Conservation (phyloP, 2,329 filamentous ascomycete genomes). For the Fusarium sp. region DNA sequence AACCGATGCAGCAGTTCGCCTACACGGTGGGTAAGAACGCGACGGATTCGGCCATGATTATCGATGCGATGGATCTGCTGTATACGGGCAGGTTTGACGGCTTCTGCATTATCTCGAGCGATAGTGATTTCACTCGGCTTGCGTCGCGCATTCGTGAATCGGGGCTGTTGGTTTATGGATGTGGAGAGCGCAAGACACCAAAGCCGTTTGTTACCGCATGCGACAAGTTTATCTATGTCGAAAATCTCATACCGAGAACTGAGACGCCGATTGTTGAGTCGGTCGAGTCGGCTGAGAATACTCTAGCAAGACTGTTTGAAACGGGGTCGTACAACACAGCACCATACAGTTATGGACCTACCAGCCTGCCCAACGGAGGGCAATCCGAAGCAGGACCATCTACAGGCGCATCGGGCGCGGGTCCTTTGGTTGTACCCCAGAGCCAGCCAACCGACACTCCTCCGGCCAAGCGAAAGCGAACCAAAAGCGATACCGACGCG, state of each 20-base stretch:
- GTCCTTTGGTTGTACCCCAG: background rate
- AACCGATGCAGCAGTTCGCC: slow-evolving; percentile 55
- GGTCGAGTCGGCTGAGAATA: background rate
- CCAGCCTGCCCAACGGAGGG: background rate
- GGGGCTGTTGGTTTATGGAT: slow-evolving; percentile 48
- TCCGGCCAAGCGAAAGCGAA: background rate
- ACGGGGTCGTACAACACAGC: no score
- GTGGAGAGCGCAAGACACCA: slow-evolving; percentile 52
- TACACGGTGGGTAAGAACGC: slow-evolving; percentile 55
- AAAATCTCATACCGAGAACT: slow-evolving; percentile 32
- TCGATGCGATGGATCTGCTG: slow-evolving; percentile 56
- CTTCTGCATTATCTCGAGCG: slow-evolving; percentile 54
- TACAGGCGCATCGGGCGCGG: background rate
- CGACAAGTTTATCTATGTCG: slow-evolving; percentile 52
- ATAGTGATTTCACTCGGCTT: slow-evolving; percentile 55
- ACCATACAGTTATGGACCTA: background rate
- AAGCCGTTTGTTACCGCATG: slow-evolving; percentile 51
- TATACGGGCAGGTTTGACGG: slow-evolving; percentile 51
- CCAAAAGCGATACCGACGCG: background rate
- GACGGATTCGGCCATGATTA: slow-evolving; percentile 54
- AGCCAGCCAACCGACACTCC: accelerated
- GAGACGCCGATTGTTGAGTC: background rate
- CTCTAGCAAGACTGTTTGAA: background rate
- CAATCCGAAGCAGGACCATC: background rate
- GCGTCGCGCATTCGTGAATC: slow-evolving; percentile 52